Evolutionary conservation across 1,284 basidiomycete genomes (phyloP), one percentile per base, ranked within the genome.

Genomic region (Spongiforma sp.): DNA sequence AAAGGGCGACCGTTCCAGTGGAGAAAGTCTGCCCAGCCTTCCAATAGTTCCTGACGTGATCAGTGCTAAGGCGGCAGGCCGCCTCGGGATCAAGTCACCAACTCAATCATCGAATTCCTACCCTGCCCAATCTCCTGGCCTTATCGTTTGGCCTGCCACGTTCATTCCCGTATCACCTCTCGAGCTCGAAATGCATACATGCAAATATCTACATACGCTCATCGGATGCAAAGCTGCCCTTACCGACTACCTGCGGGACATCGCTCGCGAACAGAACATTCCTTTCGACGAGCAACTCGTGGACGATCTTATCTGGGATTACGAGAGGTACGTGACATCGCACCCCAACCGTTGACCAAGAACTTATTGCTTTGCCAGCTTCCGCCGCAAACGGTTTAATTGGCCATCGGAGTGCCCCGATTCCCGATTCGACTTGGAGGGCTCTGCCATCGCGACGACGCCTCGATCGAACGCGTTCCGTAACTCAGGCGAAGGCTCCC

Each of bases 141-240:
- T 86, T 21, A 71, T 90, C 37, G 74, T 89, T 41, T 84, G 83
- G 76, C 84, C 86, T 9, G 74, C 81, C 39, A 86, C 82, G 7
- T 89, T 89, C 71, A 80, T 91, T 54, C 84, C 87, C 2, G 79
- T 89, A 69, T 63, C 80, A 1, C 81, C 88, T 14, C 70, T 74
- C 4, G 89, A 90, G 71, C 77, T 91, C 50, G 89, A 92, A 78
- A 86, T 89, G 84, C 87, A 91, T 68, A 81, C 86, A 12, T 87
- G 84, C 76, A 87, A 86, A 74, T 82, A 89, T 70, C 77, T 90
- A 59, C 87, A 92, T 71, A 81, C 82, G 10, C 72, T 93, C 5
- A 78, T 93, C 26, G 85, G 84, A 30, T 88, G 85, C 70, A 85
- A 85, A 69, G 78, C 80, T 52, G 88, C 89, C 2, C 76, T 93